Percentiles rank a stretch among this genome's conserved stretches.
Conservation (phyloP, 2,329 filamentous ascomycete genomes). For the Colletotrichum lindemuthianum region DNA sequence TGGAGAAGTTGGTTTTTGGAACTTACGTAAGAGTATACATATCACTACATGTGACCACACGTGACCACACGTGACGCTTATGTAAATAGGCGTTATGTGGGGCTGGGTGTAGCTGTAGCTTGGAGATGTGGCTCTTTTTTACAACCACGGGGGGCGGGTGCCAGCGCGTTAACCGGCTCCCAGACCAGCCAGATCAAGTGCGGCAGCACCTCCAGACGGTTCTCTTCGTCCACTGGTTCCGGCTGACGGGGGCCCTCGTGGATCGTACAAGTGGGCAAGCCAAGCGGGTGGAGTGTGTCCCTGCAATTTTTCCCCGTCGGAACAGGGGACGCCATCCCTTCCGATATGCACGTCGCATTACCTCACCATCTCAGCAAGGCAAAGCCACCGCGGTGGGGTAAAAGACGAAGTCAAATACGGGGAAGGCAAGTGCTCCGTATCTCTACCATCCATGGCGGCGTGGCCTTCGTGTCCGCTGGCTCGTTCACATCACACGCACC, state of each 20-base stretch:
- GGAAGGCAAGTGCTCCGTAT: slow-evolving; percentile 15
- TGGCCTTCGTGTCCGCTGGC: slow-evolving; percentile 30
- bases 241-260: slow-evolving; percentile 7
- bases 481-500: slow-evolving; percentile 21
- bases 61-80: too few species aligned
- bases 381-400: slow-evolving; percentile 32
- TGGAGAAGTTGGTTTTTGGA: too few species aligned
- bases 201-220: slow-evolving; percentile 28
- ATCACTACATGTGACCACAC: too few species aligned
- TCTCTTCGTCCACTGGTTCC: slow-evolving; percentile 13
- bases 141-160: too few species aligned
- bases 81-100: too few species aligned
- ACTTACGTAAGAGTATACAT: too few species aligned
- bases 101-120: too few species aligned
- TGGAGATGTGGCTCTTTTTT: too few species aligned
- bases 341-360: slow-evolving; percentile 34
- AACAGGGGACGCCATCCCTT: slow-evolving; percentile 32
- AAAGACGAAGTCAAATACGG: slow-evolving; percentile 27
- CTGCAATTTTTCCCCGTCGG: slow-evolving; percentile 26
- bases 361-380: slow-evolving; percentile 32
- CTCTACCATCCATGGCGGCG: background rate
- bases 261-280: background rate
- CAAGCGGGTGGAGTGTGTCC: slow-evolving; percentile 11
- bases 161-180: too few species aligned
- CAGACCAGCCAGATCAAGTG: slow-evolving; percentile 20